phyloP scores from a whole-genome alignment of 192 early-diverging fungal genomes.

The Backusella westeae region DNA sequence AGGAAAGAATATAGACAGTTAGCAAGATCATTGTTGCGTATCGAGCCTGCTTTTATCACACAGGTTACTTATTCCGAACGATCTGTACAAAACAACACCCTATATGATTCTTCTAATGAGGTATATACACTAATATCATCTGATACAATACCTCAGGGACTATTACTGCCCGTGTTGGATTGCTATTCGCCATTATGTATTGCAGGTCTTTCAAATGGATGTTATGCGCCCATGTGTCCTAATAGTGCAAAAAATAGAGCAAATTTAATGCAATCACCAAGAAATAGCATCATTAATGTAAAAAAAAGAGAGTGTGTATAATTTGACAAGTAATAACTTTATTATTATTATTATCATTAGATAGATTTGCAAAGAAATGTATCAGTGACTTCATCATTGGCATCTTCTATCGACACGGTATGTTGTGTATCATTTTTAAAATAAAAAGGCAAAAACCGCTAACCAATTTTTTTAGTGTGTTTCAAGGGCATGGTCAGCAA shows the following conservation, averaged over 20 bases:
- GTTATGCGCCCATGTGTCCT: slow-evolving; percentile 29
- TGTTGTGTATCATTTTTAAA: not conserved
- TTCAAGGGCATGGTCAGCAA: slow-evolving; percentile 65
- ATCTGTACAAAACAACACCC: slow-evolving; percentile 20
- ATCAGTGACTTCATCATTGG: slow-evolving; percentile 31
- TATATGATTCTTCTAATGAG: slow-evolving; percentile 28
- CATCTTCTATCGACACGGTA: slow-evolving; percentile 22
- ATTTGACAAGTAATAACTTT: not conserved
- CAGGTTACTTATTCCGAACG: slow-evolving; percentile 27
- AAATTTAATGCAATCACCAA: not conserved
- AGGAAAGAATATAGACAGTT: slow-evolving; percentile 9
- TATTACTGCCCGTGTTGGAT: slow-evolving; percentile 13
- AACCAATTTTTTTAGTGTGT: slow-evolving; percentile 1
- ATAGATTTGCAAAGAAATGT: slow-evolving; percentile 4
- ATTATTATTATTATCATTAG: not conserved
- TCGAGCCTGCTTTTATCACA: slow-evolving; percentile 19
- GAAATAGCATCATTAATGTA: not conserved
- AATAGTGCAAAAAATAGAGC: slow-evolving; percentile 11
- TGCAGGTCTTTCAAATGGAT: not conserved
- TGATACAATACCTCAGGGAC: slow-evolving; percentile 5
- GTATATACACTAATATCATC: slow-evolving; percentile 20
- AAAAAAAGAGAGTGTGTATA: not conserved
- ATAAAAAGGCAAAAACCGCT: not conserved
- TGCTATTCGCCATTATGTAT: slow-evolving; percentile 22
- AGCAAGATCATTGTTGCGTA: slow-evolving; percentile 20